phyloP scores from a whole-genome alignment of 768 basidiomycete genomes.

The Tulasnella calospora region DNA sequence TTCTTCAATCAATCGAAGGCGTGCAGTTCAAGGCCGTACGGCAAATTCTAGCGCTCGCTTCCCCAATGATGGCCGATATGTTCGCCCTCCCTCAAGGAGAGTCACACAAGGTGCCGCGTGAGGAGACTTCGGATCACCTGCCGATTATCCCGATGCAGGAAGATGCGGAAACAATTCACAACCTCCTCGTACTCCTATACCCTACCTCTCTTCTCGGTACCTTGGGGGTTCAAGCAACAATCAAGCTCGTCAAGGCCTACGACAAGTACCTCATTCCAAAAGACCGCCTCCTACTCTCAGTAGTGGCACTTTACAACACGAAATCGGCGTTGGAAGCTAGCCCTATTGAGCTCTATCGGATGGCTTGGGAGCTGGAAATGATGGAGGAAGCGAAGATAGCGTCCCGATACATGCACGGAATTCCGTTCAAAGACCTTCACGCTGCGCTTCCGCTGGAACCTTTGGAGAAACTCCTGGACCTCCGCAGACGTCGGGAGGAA shows the following conservation, averaged over 20 bases:
- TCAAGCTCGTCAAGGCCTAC: background rate
- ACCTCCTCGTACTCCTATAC: background rate
- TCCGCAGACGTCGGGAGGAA: no score
- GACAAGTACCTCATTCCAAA: conserved; percentile 12
- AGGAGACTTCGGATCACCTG: background rate
- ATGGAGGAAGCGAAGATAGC: background rate
- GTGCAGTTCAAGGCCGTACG: no score
- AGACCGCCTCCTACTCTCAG: background rate
- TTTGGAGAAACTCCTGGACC: no score
- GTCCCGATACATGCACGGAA: background rate
- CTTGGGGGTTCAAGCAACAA: no score
- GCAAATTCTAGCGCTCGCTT: no score
- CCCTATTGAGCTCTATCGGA: background rate
- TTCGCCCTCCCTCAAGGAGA: no score
- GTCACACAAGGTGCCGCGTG: background rate
- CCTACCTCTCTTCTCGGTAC: background rate
- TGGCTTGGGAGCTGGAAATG: background rate
- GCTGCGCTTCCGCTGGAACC: no score
- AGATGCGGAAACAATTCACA: background rate
- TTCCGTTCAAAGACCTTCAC: no score
- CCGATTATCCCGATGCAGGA: background rate
- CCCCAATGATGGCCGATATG: no score
- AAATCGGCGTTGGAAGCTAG: background rate
- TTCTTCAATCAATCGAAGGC: background rate
- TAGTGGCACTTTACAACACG: background rate